Conservation (phyloP, 768 basidiomycete genomes). For the Phylloporus sp. region DNA sequence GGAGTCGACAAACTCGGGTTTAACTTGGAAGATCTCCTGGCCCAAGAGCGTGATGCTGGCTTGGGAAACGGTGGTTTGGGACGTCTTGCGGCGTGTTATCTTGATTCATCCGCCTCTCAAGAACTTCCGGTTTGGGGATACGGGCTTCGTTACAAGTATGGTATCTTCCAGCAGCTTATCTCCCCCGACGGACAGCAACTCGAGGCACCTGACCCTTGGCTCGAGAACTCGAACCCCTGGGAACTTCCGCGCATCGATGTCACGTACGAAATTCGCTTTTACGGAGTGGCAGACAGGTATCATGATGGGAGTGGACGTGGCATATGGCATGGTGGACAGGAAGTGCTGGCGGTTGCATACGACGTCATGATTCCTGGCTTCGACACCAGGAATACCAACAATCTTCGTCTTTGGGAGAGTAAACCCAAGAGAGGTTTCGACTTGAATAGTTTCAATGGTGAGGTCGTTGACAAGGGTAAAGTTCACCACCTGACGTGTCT, state of each 20-base stretch:
- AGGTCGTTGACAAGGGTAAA: not conserved
- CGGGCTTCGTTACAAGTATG: constrained; percentile 87
- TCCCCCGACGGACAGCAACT: constrained; percentile 78
- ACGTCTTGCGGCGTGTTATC: constrained; percentile 94
- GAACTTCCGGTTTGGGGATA: constrained; percentile 96
- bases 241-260: constrained; percentile 85
- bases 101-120: constrained; percentile 87
- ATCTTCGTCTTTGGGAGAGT: constrained; percentile 79
- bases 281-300: constrained; percentile 72
- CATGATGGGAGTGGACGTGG: constrained; percentile 56
- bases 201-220: constrained; percentile 92
- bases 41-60: constrained; percentile 88
- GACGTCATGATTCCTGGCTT: constrained; percentile 91
- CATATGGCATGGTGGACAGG: constrained; percentile 84
- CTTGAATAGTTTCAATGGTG: constrained; percentile 91
- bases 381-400: constrained; percentile 82
- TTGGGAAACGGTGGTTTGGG: constrained; percentile 95
- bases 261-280: constrained; percentile 80
- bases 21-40: constrained; percentile 80
- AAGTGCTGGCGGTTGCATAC: constrained; percentile 90
- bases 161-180: constrained; percentile 94
- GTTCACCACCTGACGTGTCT: not conserved
- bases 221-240: constrained; percentile 85
- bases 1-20: constrained; percentile 81
- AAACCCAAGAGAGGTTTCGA: constrained; percentile 90